Percentiles rank a stretch among this genome's conserved stretches.
These are phyloP conservation scores for Corylus heterophylla DNA, from an alignment of 306 rosid genomes.

Conservation along the genomic window DNA sequence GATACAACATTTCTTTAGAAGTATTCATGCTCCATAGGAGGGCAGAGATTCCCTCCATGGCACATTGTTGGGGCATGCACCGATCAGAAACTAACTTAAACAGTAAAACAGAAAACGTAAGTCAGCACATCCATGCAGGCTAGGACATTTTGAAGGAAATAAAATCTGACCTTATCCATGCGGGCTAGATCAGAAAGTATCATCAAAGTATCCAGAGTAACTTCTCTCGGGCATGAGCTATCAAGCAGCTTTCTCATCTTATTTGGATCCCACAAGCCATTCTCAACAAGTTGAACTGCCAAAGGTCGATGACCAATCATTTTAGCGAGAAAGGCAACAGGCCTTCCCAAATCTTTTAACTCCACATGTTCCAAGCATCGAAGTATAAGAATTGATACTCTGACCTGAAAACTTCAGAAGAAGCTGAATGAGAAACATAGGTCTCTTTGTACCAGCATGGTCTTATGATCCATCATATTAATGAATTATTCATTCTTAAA, in stretches of 20 bases:
- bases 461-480: conserved; percentile 9
- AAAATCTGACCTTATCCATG: conserved; percentile 81
- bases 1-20: not conserved
- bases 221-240: conserved; percentile 69
- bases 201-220: conserved; percentile 74
- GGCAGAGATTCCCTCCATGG: not conserved
- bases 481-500: not conserved
- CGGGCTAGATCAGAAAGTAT: conserved; percentile 96
- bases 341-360: conserved; percentile 66
- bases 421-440: conserved; percentile 28
- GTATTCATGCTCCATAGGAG: not conserved
- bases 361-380: conserved; percentile 75
- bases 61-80: not conserved
- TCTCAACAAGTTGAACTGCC: conserved; percentile 77
- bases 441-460: not conserved
- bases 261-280: conserved; percentile 77
- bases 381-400: conserved; percentile 70
- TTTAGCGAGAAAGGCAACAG: conserved; percentile 94
- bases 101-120: conserved; percentile 1
- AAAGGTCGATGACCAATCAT: conserved; percentile 77
- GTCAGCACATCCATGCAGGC: not conserved
- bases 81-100: not conserved
- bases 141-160: conserved; percentile 17
- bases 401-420: conserved; percentile 65
- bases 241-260: conserved; percentile 75